Evolutionary conservation across 169 alveolate species (phyloP), one percentile per base, ranked within the genome.

Genomic region (Toxoplasma gondii): DNA sequence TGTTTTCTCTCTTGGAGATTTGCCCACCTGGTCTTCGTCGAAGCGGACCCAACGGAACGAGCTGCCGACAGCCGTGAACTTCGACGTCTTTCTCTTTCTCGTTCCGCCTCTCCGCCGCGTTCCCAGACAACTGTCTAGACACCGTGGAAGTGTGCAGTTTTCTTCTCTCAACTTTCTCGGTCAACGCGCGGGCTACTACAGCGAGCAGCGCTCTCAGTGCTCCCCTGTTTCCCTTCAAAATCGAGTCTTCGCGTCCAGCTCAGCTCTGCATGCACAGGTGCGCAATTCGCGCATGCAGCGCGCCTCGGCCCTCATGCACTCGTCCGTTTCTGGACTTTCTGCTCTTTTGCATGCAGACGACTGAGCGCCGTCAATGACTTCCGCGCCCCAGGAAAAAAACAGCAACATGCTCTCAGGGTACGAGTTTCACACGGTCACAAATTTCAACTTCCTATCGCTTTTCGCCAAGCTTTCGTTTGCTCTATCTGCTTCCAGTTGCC

Each of bases 361-460:
- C 1, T 74, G 84, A 74, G 45, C 44, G 84, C 84, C 1, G 84
- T 74, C 49, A 31, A 36, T 16, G 84, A 74, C 84, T 74, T 74
- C 44, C 84, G 84, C 38, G 39, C 84, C 12, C 84, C 84, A 2
- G 43, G 84, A 22, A 74, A 74, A 24, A 74, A 74, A n/a, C 84
- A 74, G 84, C 84, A 74, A 36, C 84, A 74, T 44, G 84, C 84
- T 2, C 84, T 74, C 2, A 17, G 84, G 43, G 84, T 74, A n/a
- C 24, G 84, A 9, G 45, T 5, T 19, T 2, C 58, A 49, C 58
- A 49, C 16, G 5, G 7, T 69, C 41, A n/a, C n/a, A 29, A n/a
- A 17, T 69, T 29, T n/a, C 81, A 69, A 9, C 5, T 29, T 69
- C 19, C 81, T n/a, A n/a, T n/a, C 58, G 58, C 12, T 49, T 49